Evolutionary conservation across 148 eudicot species (phyloP).

Genomic region (Mesembryanthemum crystallinum): DNA sequence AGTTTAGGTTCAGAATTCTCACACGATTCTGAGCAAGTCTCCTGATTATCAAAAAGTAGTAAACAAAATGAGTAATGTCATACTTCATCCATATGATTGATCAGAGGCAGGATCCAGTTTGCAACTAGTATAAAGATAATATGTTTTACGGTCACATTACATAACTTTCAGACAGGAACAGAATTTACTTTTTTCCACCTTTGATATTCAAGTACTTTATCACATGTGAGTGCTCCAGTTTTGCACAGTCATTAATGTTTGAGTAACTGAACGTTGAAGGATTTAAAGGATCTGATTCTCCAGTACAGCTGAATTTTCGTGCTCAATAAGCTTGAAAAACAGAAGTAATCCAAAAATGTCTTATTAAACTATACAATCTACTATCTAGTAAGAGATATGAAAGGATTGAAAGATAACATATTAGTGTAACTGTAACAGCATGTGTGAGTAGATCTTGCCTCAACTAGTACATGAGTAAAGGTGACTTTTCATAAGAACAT

Average conservation of each 20-base stretch:
- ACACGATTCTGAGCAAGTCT: conserved; percentile 76
- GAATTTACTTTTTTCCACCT: background rate
- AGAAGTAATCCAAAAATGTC: too few relatives aligned
- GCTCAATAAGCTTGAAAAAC: too few relatives aligned
- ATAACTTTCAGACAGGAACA: too few relatives aligned
- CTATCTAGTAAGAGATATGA: too few relatives aligned
- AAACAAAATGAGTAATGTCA: background rate
- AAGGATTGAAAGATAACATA: too few relatives aligned
- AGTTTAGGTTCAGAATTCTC: conserved; percentile 56
- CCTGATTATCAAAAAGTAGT: conserved; percentile 38
- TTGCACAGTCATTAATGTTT: background rate
- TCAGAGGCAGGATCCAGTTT: background rate
- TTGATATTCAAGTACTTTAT: background rate
- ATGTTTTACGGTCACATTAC: too few relatives aligned
- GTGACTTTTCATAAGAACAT: too few relatives aligned
- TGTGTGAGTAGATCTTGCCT: background rate
- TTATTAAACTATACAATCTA: too few relatives aligned
- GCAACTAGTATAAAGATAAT: too few relatives aligned
- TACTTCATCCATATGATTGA: background rate
- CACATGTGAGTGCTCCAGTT: background rate
- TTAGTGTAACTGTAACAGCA: too few relatives aligned
- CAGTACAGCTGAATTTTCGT: background rate
- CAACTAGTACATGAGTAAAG: background rate
- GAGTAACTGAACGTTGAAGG: background rate
- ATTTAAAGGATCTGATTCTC: background rate